Base-by-base conservation (phyloP, 495 filamentous ascomycete species). In the Xylaria acuta region DNA sequence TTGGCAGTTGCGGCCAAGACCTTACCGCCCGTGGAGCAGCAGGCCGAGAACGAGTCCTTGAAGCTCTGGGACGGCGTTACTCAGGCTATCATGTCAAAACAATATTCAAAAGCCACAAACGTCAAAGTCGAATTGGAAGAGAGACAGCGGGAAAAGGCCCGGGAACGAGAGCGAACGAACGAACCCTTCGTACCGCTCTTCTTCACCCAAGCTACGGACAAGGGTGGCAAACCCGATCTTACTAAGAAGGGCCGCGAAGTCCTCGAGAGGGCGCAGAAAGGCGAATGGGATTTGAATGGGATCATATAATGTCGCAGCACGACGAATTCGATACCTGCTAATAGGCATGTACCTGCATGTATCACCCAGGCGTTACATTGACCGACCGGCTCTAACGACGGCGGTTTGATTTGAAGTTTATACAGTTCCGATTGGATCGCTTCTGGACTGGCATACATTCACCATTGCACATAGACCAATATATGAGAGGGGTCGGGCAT, bases 51-150 rank as follows among this genome's bases (percentile, higher is more conserved):
- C 76, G 96, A 99, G 83, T 97, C 93, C 1, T 89, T 94, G 65
- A 90, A 89, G 72, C 93, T 97, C 76, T 99, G 96, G 96, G 85
- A 88, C 43, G 86, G 87, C 32, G 95, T 99, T 49, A 98, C 96
- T 11, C 84, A 91, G 41, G 93, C 95, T n/a, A 98, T 99, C 72
- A 75, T 90, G 14, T 83, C 90, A 72, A 97, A 94, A 80, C 93
- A 95, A 75, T 99, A 89, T 80, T 87, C 87, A 53, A 89, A 91
- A 72, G 96, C 96, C 18, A 98, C 95, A 58, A 89, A 88, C 47
- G 81, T 94, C 54, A 99, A 99, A 82, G 88, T 93, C 58, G 94
- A 97, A 74, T 89, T 99, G 14, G 95, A 99, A 81, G 95, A 99
- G 76, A 87, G 89, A 25, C 95, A 99, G 80, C 87, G 95, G 43